Evolutionary conservation across 139 green algal genomes (phyloP).

Genomic region (Asterochloris erici): DNA sequence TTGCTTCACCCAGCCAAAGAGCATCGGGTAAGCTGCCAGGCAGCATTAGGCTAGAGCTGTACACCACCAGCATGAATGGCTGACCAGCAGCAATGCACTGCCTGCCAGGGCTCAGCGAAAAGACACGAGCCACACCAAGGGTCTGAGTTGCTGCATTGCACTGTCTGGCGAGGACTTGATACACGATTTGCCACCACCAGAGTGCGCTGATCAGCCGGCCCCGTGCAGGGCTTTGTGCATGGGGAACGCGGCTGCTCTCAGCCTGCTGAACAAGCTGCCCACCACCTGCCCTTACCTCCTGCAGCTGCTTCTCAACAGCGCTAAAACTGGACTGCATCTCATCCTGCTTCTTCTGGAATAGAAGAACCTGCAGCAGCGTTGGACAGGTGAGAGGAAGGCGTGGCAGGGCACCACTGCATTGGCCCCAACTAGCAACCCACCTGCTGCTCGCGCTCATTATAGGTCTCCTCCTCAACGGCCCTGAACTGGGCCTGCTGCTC

Average conservation of each 20-base stretch:
- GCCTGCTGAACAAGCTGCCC: not conserved
- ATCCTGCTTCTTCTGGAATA: conserved; percentile 10
- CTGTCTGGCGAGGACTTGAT: not conserved
- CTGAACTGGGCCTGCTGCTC: conserved; percentile 10
- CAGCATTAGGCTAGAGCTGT: too few relatives aligned
- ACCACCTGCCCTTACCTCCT: not conserved
- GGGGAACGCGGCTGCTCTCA: not conserved
- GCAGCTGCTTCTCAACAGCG: not conserved
- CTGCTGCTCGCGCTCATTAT: not conserved
- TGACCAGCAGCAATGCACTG: too few relatives aligned
- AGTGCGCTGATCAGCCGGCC: not conserved
- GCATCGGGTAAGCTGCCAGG: too few relatives aligned
- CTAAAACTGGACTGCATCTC: conserved; percentile 4
- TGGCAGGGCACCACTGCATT: not conserved
- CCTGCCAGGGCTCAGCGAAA: too few relatives aligned
- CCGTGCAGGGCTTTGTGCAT: not conserved
- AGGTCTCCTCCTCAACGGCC: conserved; percentile 19
- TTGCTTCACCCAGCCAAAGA: too few relatives aligned
- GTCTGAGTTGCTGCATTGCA: too few relatives aligned
- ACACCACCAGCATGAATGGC: too few relatives aligned
- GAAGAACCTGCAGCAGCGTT: conserved; percentile 1
- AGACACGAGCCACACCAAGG: too few relatives aligned
- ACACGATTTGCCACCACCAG: not conserved
- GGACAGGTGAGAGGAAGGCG: not conserved
- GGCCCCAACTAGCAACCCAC: not conserved